Conservation (phyloP, 345 rosid species). For the Kernera saxatilis region DNA sequence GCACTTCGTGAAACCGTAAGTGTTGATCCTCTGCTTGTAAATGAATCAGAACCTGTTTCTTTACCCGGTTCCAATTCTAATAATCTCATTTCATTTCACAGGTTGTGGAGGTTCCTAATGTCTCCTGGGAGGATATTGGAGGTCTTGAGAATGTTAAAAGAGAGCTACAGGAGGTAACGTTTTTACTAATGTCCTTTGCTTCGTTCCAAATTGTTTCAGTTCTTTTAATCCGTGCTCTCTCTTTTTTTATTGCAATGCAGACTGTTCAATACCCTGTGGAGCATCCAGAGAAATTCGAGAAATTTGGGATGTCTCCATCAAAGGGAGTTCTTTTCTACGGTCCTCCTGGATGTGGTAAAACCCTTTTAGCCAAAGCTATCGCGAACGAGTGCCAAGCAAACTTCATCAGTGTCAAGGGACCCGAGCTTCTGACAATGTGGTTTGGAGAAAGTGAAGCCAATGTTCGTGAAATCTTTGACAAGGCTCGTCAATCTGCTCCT, state of each 20-base stretch:
- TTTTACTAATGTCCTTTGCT: neutral
- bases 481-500: slow-evolving; percentile 94
- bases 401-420: slow-evolving; percentile 94
- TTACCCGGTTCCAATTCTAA: neutral
- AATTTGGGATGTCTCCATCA: slow-evolving; percentile 96
- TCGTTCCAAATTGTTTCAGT: neutral
- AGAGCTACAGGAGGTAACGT: slow-evolving; percentile 85
- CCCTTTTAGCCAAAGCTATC: slow-evolving; percentile 96
- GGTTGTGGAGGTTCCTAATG: slow-evolving; percentile 98
- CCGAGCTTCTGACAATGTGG: slow-evolving; percentile 98
- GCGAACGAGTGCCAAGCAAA: slow-evolving; percentile 98
- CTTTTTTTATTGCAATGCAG: slow-evolving; percentile 32
- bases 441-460: slow-evolving; percentile 97
- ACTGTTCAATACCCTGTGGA: slow-evolving; percentile 99
- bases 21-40: neutral
- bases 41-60: neutral
- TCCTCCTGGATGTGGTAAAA: slow-evolving; percentile 97
- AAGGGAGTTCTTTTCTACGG: slow-evolving; percentile 97
- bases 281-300: slow-evolving; percentile 97
- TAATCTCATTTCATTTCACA: slow-evolving; percentile 6
- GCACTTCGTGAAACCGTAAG: slow-evolving; percentile 83
- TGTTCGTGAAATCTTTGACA: slow-evolving; percentile 92
- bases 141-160: slow-evolving; percentile 94
- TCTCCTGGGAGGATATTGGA: slow-evolving; percentile 87
- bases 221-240: neutral